Evolutionary conservation across 2,329 filamentous ascomycete genomes (phyloP).

Genomic region (Botryotinia calthae): DNA sequence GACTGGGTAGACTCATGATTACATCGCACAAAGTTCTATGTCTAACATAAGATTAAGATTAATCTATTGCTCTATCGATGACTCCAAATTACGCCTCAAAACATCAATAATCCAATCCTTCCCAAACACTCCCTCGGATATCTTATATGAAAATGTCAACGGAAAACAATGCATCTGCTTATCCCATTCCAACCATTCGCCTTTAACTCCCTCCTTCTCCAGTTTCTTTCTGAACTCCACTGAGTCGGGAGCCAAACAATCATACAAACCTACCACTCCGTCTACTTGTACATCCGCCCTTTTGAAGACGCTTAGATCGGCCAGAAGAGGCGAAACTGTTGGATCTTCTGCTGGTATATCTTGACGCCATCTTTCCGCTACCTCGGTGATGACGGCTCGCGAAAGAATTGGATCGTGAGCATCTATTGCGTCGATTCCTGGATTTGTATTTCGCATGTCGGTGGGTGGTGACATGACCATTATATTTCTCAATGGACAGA

Average conservation of each 20-base stretch:
- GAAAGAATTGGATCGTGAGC: constrained; percentile 25
- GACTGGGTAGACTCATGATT: not conserved
- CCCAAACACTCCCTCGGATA: constrained; percentile 8
- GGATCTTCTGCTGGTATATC: constrained; percentile 23
- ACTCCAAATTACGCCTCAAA: not conserved
- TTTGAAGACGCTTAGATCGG: constrained; percentile 25
- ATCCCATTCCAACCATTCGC: constrained; percentile 31
- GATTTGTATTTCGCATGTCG: constrained; percentile 27
- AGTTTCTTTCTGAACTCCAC: constrained; percentile 27
- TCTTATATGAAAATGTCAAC: not conserved
- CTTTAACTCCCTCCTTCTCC: constrained; percentile 21
- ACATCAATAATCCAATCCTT: constrained; percentile 17
- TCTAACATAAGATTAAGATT: not conserved
- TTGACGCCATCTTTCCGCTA: constrained; percentile 25
- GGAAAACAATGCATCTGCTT: constrained; percentile 33
- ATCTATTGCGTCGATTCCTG: constrained; percentile 25
- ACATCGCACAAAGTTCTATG: no score
- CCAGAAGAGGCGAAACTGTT: constrained; percentile 26
- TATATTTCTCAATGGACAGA: constrained; percentile 23
- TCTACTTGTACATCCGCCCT: constrained; percentile 28
- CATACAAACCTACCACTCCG: constrained; percentile 27
- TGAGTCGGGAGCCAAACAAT: constrained; percentile 26
- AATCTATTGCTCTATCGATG: not conserved
- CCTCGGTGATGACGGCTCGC: constrained; percentile 23
- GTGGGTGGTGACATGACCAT: constrained; percentile 28